Evolutionary conservation across 2,329 filamentous ascomycete species (phyloP).

Genomic region (Periconia sp.): DNA sequence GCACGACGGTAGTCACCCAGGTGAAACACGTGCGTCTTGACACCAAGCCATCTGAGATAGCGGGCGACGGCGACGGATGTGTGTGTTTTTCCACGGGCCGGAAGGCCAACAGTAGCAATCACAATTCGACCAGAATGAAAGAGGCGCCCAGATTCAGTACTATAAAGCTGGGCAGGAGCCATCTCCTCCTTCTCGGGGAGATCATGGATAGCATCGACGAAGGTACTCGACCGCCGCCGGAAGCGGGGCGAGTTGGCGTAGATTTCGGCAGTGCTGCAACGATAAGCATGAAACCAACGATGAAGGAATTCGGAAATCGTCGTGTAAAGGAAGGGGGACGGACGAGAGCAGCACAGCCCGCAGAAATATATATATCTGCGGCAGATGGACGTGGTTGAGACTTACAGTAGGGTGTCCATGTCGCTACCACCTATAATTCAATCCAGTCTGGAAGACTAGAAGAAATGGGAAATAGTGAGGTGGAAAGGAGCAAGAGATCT

Average conservation of each 20-base stretch:
- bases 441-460: conserved; percentile 1
- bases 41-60: conserved; percentile 94
- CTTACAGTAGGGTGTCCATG: conserved; percentile 67
- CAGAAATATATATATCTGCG: neutral
- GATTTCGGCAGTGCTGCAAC: conserved; percentile 78
- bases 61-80: conserved; percentile 94
- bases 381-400: conserved; percentile 27
- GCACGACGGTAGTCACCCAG: conserved; percentile 94
- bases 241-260: conserved; percentile 89
- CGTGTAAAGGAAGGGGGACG: conserved; percentile 1
- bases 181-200: conserved; percentile 78
- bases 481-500: conserved; percentile 8
- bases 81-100: conserved; percentile 95
- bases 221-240: conserved; percentile 89
- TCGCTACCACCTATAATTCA: conserved; percentile 9
- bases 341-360: neutral
- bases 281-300: neutral
- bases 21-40: conserved; percentile 98
- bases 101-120: conserved; percentile 94
- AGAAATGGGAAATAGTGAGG: conserved; percentile 3
- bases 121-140: conserved; percentile 98
- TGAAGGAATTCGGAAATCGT: neutral
- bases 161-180: conserved; percentile 96
- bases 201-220: conserved; percentile 97
- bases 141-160: conserved; percentile 92